Conservation (phyloP, 1,139 yeast genomes). For the Yamadazyma triangularis region DNA sequence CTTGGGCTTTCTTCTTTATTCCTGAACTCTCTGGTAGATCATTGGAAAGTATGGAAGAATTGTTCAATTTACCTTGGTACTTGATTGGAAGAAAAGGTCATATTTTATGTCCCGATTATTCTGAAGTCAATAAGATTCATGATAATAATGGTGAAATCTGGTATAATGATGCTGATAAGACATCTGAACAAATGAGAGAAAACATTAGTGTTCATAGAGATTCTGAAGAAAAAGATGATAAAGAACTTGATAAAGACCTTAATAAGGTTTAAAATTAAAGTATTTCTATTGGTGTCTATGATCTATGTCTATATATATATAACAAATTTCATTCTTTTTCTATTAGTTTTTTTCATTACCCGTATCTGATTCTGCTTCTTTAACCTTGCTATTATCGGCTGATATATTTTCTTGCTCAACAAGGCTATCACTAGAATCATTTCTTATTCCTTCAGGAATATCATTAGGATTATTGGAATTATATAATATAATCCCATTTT, state of each 20-base stretch:
- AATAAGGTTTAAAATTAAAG: not conserved
- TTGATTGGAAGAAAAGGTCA: conserved; percentile 51
- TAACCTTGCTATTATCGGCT: too few relatives aligned
- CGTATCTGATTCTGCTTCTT: too few relatives aligned
- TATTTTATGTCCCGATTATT: conserved; percentile 48
- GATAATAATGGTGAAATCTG: conserved; percentile 8
- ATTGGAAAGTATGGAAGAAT: conserved; percentile 54
- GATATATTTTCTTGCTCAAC: too few relatives aligned
- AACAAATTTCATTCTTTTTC: too few relatives aligned
- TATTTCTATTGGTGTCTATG: too few relatives aligned
- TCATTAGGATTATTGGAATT: conserved; percentile 26
- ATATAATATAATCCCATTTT: conserved; percentile 49
- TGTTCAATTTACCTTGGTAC: conserved; percentile 59
- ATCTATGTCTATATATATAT: too few relatives aligned
- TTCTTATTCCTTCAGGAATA: conserved; percentile 13
- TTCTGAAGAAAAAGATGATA: conserved; percentile 8
- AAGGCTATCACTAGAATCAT: too few relatives aligned
- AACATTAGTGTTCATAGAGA: conserved; percentile 6
- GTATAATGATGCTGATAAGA: conserved; percentile 10
- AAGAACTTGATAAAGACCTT: conserved; percentile 1
- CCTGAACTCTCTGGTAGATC: conserved; percentile 53
- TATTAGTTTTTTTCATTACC: too few relatives aligned
- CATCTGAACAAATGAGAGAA: conserved; percentile 12
- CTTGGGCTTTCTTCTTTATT: conserved; percentile 50
- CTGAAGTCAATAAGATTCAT: conserved; percentile 15